A percentile compares a stretch with the other conserved stretches of the same genome.
phyloP scores from a whole-genome alignment of 2,329 filamentous ascomycete species.

The Beauveria pseudobassiana region DNA sequence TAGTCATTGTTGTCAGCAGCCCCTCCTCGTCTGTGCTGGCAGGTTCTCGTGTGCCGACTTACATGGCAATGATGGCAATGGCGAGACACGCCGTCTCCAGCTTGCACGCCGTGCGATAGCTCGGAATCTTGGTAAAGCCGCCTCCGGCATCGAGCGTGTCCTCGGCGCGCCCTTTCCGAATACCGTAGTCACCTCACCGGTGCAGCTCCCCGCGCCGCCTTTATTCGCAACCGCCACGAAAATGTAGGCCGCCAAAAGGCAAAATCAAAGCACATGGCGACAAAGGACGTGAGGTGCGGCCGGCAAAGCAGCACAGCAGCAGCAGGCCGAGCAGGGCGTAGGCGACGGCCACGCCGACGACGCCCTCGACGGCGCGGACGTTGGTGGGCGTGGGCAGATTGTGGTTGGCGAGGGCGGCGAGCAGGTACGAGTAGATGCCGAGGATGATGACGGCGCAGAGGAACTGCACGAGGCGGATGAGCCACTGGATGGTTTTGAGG shows the following conservation, averaged over 20 bases:
- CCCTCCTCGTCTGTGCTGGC: background rate
- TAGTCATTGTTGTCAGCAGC: slow-evolving; percentile 22
- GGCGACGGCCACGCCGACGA: slow-evolving; percentile 65
- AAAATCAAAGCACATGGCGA: slow-evolving; percentile 70
- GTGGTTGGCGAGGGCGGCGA: slow-evolving; percentile 63
- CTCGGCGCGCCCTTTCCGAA: slow-evolving; percentile 57
- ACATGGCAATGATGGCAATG: slow-evolving; percentile 71
- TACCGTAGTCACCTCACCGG: slow-evolving; percentile 53
- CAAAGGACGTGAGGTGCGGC: slow-evolving; percentile 63
- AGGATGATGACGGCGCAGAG: slow-evolving; percentile 66
- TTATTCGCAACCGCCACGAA: slow-evolving; percentile 73
- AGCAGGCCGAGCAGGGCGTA: slow-evolving; percentile 69
- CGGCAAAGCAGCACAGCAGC: slow-evolving; percentile 72
- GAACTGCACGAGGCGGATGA: slow-evolving; percentile 68
- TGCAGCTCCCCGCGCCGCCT: slow-evolving; percentile 59
- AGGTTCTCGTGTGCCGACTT: slow-evolving; percentile 22
- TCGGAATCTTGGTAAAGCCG: slow-evolving; percentile 42
- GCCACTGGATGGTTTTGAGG: slow-evolving; percentile 62
- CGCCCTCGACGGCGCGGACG: slow-evolving; percentile 68
- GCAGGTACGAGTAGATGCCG: slow-evolving; percentile 77
- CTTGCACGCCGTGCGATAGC: slow-evolving; percentile 52
- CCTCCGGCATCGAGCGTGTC: slow-evolving; percentile 39
- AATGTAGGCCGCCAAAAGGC: slow-evolving; percentile 71
- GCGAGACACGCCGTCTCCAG: slow-evolving; percentile 73
- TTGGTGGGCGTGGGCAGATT: slow-evolving; percentile 54